Base-by-base conservation (phyloP, 148 eudicot species). In the Vaccinium corymbosum region DNA sequence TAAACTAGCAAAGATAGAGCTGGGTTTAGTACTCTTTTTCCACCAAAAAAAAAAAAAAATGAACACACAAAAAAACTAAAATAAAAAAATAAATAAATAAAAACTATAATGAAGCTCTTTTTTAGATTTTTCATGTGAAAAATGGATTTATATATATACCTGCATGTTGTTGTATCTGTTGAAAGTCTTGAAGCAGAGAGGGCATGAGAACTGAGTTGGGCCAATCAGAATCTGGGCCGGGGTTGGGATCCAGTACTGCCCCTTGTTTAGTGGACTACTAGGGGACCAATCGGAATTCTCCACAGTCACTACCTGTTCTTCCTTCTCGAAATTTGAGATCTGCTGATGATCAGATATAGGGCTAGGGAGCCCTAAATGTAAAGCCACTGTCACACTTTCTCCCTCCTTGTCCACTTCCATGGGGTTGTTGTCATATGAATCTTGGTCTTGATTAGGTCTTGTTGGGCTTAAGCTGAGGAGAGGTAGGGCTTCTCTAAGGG, bases 221-320 rank as follows among this genome's bases (percentile, higher is more conserved):
- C 98, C 97, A 91, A 95, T 93, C 78, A 95, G 85, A 83, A 95
- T 95, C 88, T 95, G 98, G 53, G 98, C 88, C 12, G 97, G 94
- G n/a, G 97, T 95, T 8, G 98, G 98, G 86, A 95, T 95, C 98
- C 98, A 95, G 81, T 95, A 95, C 86, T 93, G 97, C 9, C 98
- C 97, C 91, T 90, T 95, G 80, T 90, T 90, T 22, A 90, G 80
- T 53, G 92, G 87, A 84, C 84, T 85, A 29, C 75, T 25, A 20
- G 78, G 17, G 7, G 73, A 68, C 73, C 73, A 68, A 68, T 68
- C 73, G 29, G 73, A 68, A 27, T 29, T 68, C 35, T 16, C 73
- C 35, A 27, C 42, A 2, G 73, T 68, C 42, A 68, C 38, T 27
- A 1, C 73, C 29, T 27, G 17, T 68, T 68, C 72, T 22, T 61